These are phyloP conservation scores for Pleurotus giganteus DNA, from an alignment of 768 basidiomycete species.

Conservation along the genomic window DNA sequence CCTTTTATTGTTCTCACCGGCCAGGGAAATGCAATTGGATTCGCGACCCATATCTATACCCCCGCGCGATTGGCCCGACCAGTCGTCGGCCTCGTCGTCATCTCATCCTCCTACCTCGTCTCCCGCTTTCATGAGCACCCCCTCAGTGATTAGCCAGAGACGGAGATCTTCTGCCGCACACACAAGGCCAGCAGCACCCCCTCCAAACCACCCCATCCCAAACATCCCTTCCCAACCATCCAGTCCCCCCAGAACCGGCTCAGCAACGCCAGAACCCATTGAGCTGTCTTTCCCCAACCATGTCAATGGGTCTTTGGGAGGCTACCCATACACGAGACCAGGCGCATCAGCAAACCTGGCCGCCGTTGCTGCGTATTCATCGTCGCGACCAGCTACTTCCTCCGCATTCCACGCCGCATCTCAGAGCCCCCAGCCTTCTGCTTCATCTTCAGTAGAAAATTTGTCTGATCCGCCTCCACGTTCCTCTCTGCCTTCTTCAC, in stretches of 20 bases:
- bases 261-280: conserved; percentile 19
- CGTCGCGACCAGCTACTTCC: conserved; percentile 39
- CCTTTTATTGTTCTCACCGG: conserved; percentile 6
- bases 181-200: conserved; percentile 65
- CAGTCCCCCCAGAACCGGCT: conserved; percentile 21
- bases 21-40: conserved; percentile 41
- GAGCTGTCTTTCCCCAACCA: conserved; percentile 21
- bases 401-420: conserved; percentile 8
- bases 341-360: conserved; percentile 47
- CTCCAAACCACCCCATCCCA: conserved; percentile 74
- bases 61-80: conserved; percentile 21
- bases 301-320: conserved; percentile 25
- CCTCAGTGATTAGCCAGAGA: conserved; percentile 41
- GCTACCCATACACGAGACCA: conserved; percentile 32
- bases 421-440: conserved; percentile 21
- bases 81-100: neutral
- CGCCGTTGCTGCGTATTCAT: conserved; percentile 62
- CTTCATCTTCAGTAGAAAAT: conserved; percentile 44
- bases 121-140: conserved; percentile 8
- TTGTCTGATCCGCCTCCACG: conserved; percentile 58
- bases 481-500: conserved; percentile 44
- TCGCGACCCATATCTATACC: conserved; percentile 27
- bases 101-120: neutral
- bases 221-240: conserved; percentile 42
- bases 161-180: conserved; percentile 70